phyloP scores from a whole-genome alignment of 805 yeast species.

The Candida boleticola region DNA sequence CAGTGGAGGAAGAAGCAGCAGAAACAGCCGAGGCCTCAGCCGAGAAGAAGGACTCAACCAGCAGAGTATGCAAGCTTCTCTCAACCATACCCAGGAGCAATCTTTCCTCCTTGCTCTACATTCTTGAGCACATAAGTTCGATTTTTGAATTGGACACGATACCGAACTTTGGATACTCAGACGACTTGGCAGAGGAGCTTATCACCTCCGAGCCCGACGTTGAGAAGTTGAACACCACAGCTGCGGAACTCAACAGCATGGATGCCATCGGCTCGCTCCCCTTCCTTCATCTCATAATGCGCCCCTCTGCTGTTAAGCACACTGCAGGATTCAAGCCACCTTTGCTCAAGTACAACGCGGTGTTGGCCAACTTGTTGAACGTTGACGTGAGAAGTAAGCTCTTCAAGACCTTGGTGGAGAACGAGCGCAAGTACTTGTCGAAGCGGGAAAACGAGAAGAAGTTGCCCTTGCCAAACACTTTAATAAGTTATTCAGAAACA shows the following conservation, averaged over 20 bases:
- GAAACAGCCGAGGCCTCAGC: background rate
- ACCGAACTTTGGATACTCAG: slow-evolving; percentile 25
- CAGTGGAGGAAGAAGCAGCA: background rate
- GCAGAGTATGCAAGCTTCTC: slow-evolving; percentile 9
- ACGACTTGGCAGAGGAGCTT: slow-evolving; percentile 18
- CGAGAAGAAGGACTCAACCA: background rate
- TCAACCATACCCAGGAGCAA: slow-evolving; percentile 39
- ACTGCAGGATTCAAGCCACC: slow-evolving; percentile 42
- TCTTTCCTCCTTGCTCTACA: slow-evolving; percentile 31
- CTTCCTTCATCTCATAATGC: slow-evolving; percentile 36
- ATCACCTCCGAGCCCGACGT: background rate
- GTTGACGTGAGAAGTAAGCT: slow-evolving; percentile 20
- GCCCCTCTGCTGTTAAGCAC: slow-evolving; percentile 38
- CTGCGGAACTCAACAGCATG: slow-evolving; percentile 29
- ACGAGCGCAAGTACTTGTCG: slow-evolving; percentile 23
- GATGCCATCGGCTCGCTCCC: slow-evolving; percentile 37
- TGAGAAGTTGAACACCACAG: slow-evolving; percentile 3
- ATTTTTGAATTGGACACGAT: slow-evolving; percentile 22
- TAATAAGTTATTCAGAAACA: slow-evolving; percentile 3
- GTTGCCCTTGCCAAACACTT: slow-evolving; percentile 16
- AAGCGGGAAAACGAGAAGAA: slow-evolving; percentile 33
- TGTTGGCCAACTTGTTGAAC: slow-evolving; percentile 28
- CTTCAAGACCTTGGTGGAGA: slow-evolving; percentile 20
- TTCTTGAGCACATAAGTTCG: slow-evolving; percentile 33
- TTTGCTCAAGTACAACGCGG: slow-evolving; percentile 18